Evolutionary conservation across 768 basidiomycete genomes (phyloP), one percentile per base, ranked within the genome.

Genomic region (Mycena maculata): DNA sequence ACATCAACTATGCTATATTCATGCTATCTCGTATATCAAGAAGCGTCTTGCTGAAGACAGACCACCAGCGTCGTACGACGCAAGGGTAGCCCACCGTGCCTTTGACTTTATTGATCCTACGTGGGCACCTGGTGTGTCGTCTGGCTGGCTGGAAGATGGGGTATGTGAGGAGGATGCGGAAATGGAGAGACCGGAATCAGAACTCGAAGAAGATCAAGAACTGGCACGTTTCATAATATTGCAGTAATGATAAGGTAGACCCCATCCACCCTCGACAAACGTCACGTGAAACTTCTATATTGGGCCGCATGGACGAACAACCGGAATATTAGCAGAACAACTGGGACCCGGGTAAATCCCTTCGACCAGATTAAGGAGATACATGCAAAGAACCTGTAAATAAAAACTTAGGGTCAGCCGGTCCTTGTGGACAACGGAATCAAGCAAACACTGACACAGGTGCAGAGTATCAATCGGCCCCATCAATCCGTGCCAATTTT

Each of bases 1-100:
- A 44, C 75, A 78, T 23, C 78, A 78, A 60, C 60, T 80, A 2
- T 80, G 79, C 65, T 75, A 76, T 41, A 79, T 78, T 77, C 79
- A 80, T 57, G 72, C 63, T 0, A 64, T 79, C 23, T 48, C 54
- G 11, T 74, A 76, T 9, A 31, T 77, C 20, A 70, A 75, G 28
- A 55, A 71, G 36, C 65, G 71, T 1, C 56, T 79, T 0, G 63
- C 72, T 18, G 72, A 75, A 36, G 66, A 72, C 41, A 73, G 65
- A 28, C 63, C 66, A 25, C 74, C 72, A 0, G 71, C 74, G 1
- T 30, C 53, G 13, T 74, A 74, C 56, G 71, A 73, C 28, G 66
- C 67, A 8, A 38, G 65, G 1, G 36, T 31, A 8, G 72, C 72
- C 3, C 64, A 75, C 48, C 15, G 22, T 18, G 23, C 49, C 11